phyloP scores from a whole-genome alignment of 768 basidiomycete species.

The Pholiota conissans region DNA sequence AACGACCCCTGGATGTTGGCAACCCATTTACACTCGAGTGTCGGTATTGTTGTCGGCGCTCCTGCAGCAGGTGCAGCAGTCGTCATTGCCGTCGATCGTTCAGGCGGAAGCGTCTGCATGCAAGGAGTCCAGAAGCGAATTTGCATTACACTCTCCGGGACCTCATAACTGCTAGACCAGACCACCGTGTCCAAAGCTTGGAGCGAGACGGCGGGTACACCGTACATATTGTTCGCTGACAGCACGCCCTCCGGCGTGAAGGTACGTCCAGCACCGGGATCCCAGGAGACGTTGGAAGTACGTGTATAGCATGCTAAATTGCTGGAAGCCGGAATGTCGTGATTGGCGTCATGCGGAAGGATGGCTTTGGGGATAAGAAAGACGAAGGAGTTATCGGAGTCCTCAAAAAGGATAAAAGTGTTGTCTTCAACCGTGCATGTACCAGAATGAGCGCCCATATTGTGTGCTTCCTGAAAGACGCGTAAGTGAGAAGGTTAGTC shows the following conservation, averaged over 20 bases:
- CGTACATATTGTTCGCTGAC: slow-evolving; percentile 19
- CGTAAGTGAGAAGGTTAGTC: background rate
- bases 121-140: slow-evolving; percentile 18
- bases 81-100: too few species aligned
- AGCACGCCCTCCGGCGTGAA: slow-evolving; percentile 17
- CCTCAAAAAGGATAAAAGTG: slow-evolving; percentile 22
- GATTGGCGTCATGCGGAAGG: slow-evolving; percentile 21
- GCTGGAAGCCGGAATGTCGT: slow-evolving; percentile 10
- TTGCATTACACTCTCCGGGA: slow-evolving; percentile 7
- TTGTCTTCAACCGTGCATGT: slow-evolving; percentile 20
- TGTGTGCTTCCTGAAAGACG: slow-evolving; percentile 7
- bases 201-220: slow-evolving; percentile 22
- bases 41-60: background rate
- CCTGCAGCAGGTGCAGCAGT: background rate
- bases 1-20: slow-evolving; percentile 13
- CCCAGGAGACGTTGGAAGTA: background rate
- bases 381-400: slow-evolving; percentile 6
- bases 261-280: background rate
- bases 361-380: slow-evolving; percentile 16
- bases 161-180: background rate
- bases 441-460: slow-evolving; percentile 17
- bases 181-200: background rate
- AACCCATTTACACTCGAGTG: background rate
- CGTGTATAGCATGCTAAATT: slow-evolving; percentile 4
- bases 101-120: background rate